Percentiles rank a stretch among this genome's conserved stretches.
Conservation (phyloP, 179 eudicot genomes). For the Patellifolia procumbens region DNA sequence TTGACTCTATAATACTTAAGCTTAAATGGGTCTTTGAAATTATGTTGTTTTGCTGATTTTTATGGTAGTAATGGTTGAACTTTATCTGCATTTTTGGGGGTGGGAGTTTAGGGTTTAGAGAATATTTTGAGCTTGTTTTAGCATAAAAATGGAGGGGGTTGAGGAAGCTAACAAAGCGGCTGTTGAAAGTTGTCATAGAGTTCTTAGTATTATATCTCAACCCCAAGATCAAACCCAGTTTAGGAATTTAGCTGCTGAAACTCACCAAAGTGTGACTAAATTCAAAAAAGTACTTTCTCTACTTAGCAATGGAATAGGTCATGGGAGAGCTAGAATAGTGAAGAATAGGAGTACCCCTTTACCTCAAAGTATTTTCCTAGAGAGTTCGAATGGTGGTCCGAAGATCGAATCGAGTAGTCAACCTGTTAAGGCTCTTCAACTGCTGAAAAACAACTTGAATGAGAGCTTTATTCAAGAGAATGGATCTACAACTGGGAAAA, state of each 20-base stretch:
- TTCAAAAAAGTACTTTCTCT: slow-evolving; percentile 65
- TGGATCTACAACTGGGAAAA: slow-evolving; percentile 45
- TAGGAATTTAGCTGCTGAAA: slow-evolving; percentile 43
- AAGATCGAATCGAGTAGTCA: slow-evolving; percentile 24
- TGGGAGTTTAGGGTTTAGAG: slow-evolving; percentile 23
- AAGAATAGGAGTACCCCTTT: slow-evolving; percentile 37
- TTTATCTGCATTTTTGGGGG: slow-evolving; percentile 22
- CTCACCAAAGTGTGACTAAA: slow-evolving; percentile 52
- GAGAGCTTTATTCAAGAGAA: slow-evolving; percentile 35
- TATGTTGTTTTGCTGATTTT: no score
- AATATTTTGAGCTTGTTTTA: background rate
- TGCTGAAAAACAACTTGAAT: slow-evolving; percentile 35
- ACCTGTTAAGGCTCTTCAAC: slow-evolving; percentile 39
- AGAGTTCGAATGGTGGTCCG: slow-evolving; percentile 29
- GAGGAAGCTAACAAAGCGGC: slow-evolving; percentile 67
- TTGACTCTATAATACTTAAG: slow-evolving; percentile 9
- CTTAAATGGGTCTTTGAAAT: slow-evolving; percentile 13
- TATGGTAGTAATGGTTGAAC: slow-evolving; percentile 26
- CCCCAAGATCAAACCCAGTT: slow-evolving; percentile 43
- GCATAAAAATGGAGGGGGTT: slow-evolving; percentile 52
- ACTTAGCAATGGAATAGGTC: slow-evolving; percentile 50
- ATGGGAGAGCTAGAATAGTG: slow-evolving; percentile 59
- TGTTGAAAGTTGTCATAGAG: slow-evolving; percentile 63
- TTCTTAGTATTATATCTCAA: slow-evolving; percentile 47
- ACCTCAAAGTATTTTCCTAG: slow-evolving; percentile 46